Percentiles rank a stretch among this genome's conserved stretches.
Conservation (phyloP, 2,329 filamentous ascomycete species). For the Verruconis gallopava region DNA sequence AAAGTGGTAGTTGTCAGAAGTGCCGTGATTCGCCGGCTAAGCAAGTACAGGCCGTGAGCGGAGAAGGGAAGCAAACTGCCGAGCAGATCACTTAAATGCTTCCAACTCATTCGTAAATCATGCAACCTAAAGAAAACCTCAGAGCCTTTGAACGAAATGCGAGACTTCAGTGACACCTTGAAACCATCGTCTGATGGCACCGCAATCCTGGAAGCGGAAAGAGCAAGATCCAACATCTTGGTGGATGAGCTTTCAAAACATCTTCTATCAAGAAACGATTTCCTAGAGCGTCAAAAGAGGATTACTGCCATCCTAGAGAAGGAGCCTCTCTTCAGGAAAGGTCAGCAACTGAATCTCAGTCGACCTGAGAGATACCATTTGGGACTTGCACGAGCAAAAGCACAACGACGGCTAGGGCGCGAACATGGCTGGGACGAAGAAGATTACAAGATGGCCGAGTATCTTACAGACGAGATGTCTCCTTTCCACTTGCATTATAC, state of each 20-base stretch:
- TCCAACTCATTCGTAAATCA: too few relatives aligned
- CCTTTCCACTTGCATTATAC: constrained; percentile 39
- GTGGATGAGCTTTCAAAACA: constrained; percentile 33
- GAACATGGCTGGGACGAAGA: constrained; percentile 35
- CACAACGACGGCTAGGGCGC: constrained; percentile 32
- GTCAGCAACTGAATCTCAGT: constrained; percentile 37
- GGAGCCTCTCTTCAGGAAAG: constrained; percentile 38
- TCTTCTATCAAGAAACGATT: constrained; percentile 34
- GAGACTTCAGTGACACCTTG: constrained; percentile 38
- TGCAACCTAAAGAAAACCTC: too few relatives aligned
- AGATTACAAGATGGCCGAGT: constrained; percentile 39
- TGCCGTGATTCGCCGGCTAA: too few relatives aligned
- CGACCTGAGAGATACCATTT: constrained; percentile 40
- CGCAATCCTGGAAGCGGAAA: constrained; percentile 32
- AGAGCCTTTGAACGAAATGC: too few relatives aligned
- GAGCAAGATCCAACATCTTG: constrained; percentile 30
- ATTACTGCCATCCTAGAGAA: constrained; percentile 32
- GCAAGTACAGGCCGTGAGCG: too few relatives aligned
- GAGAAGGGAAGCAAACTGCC: too few relatives aligned
- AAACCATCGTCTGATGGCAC: constrained; percentile 35
- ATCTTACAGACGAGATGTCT: constrained; percentile 40
- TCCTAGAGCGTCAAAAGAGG: constrained; percentile 34
- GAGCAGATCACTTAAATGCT: too few relatives aligned
- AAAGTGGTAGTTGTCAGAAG: too few relatives aligned
- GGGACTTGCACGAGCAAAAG: constrained; percentile 39